Evolutionary conservation across 495 filamentous ascomycete genomes (phyloP), one percentile per base, ranked within the genome.

Genomic region (Elaphomyces granulatus): DNA sequence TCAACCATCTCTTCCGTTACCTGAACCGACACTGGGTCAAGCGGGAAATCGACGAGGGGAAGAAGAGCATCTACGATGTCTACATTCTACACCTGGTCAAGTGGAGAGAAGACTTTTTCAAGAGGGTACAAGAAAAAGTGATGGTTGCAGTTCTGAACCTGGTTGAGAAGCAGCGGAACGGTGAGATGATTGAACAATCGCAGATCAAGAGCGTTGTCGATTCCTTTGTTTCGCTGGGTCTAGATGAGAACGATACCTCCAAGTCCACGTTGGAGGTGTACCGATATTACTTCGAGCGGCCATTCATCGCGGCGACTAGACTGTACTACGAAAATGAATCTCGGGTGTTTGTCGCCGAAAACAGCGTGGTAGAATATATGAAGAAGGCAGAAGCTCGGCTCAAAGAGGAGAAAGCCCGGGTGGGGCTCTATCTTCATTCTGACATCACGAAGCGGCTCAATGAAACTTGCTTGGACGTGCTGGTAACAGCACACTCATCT

Each of bases 21-120:
- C 81, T 99, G 15, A 99, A 96, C 53, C 75, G 90, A 32, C 90
- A 99, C 60, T 99, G 90, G 90, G 92, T 99, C 14, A 96, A 94
- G 68, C 74, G 90, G 16, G 90, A 99, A 64, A 93, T 99, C 60
- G 90, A 99, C 47, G 90, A 99, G 56, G 92, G 92, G 17, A 99
- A 99, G 60, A 99, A 99, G 68, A 81, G 87, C 49, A 80, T 95
- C 4, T 95, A 88, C 60, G 90, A 99, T 59, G 87, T 99, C 34
- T 96, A 99, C 58, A 99, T 88, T 1, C 62, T 96, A 15, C 90
- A 96, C 53, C 67, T 99, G 23, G 93, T 94, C 28, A 82, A 83
- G 47, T 99, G 90, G 90, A 83, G 82, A 48, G 72, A 80, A 34
- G 84, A 93, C 42, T 80, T 99, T 46, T 99, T 99, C 60, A 63